Conservation (phyloP, 2,329 filamentous ascomycete genomes). For the Aureobasidium vineae region DNA sequence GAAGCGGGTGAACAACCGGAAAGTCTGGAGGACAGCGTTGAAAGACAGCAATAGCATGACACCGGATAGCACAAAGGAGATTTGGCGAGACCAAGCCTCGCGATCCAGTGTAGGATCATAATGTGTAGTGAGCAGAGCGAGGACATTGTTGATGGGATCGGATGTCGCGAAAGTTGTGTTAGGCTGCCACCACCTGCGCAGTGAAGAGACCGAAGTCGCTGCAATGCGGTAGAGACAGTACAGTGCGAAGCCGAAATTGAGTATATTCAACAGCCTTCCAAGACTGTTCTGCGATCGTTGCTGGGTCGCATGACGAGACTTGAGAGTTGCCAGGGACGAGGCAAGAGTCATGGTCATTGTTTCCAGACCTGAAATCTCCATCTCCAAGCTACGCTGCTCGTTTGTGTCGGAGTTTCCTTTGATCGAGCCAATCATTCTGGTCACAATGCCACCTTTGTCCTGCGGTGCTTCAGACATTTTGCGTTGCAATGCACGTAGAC, state of each 20-base stretch:
- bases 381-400: slow-evolving; percentile 57
- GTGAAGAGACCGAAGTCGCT: slow-evolving; percentile 66
- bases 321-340: slow-evolving; percentile 62
- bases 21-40: slow-evolving; percentile 80
- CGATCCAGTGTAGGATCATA: slow-evolving; percentile 82
- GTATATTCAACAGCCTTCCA: slow-evolving; percentile 64
- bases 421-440: slow-evolving; percentile 70
- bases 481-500: slow-evolving; percentile 66
- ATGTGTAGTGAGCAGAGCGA: slow-evolving; percentile 76
- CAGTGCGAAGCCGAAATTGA: slow-evolving; percentile 67
- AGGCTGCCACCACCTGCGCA: slow-evolving; percentile 55
- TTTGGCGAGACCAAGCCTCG: slow-evolving; percentile 77
- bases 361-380: slow-evolving; percentile 77
- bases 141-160: slow-evolving; percentile 80
- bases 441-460: slow-evolving; percentile 60
- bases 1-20: slow-evolving; percentile 75
- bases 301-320: slow-evolving; percentile 61
- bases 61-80: slow-evolving; percentile 78
- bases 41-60: slow-evolving; percentile 80
- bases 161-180: slow-evolving; percentile 61
- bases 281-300: slow-evolving; percentile 64
- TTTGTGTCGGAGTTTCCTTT: slow-evolving; percentile 59
- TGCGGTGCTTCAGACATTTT: slow-evolving; percentile 53
- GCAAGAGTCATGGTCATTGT: slow-evolving; percentile 73
- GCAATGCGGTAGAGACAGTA: slow-evolving; percentile 84